Evolutionary conservation across 75 land plant genomes (phyloP), one percentile per base, ranked within the genome.

Genomic region (Pinus albicaulis): DNA sequence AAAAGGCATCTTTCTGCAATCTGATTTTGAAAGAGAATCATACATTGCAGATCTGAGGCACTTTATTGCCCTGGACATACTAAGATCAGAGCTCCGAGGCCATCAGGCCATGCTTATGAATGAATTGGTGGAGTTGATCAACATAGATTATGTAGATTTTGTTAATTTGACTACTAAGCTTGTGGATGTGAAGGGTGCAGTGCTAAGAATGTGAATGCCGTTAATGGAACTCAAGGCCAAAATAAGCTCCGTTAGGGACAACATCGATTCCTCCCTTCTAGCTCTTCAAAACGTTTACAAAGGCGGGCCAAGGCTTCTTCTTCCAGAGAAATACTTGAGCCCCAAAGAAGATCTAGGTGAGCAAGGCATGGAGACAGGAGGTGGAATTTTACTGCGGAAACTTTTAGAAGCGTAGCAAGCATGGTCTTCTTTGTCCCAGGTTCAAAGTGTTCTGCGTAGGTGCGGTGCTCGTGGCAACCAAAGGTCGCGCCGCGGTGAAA

Each of bases 51-150:
- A 89, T 77, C 94, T 98, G 69, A 86, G 99, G 55, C n/a, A 93
- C 63, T 95, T 88, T 76, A 96, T 98, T 71, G 92, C 99, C 61
- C 89, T 98, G 79, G 98, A 98, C 24, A 89, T 88, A 14, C 92
- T 98, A 72, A 84, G 92, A 56, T 75, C 89, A 23, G 87, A 95
- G 86, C 96, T 98, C 74, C 86, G 86, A 5, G 74, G 84, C 31
- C 98, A 98, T 75, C 84, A 92, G 28, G 75, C 89, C 19, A 72
- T 82, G 55, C 90, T 98, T 73, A 85, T 95, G 76, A 82, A 84
- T 73, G 98, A 98, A 80, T 92, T 98, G 59, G 86, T 98, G 71
- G 99, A 95, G 71, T 89, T 95, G 44, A 91, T 95, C 87, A 95
- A 95, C 78, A 88, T 94, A 38, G 98, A 98, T 66, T 98, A 98